phyloP scores from a whole-genome alignment of 495 filamentous ascomycete species.

The Venustampulla echinocandica region DNA sequence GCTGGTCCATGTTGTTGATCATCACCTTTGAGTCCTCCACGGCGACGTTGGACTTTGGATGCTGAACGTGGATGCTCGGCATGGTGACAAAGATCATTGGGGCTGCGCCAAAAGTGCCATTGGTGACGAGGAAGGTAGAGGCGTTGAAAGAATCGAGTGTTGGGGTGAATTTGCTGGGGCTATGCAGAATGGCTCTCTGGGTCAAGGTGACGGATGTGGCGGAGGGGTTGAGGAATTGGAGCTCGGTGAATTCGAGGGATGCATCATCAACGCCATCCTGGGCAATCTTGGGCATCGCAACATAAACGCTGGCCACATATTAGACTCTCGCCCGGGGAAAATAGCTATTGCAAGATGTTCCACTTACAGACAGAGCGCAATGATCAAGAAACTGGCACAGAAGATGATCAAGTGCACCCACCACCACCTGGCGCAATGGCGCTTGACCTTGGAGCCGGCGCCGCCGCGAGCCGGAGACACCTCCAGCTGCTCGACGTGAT shows the following conservation, averaged over 20 bases:
- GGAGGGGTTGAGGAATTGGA: constrained; percentile 51
- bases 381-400: constrained; percentile 47
- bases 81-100: constrained; percentile 44
- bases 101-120: constrained; percentile 41
- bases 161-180: constrained; percentile 42
- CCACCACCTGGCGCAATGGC: constrained; percentile 53
- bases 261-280: constrained; percentile 59
- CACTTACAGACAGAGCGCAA: constrained; percentile 63
- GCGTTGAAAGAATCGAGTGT: constrained; percentile 48
- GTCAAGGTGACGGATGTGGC: constrained; percentile 47
- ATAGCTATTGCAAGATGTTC: background rate
- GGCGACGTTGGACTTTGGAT: constrained; percentile 43
- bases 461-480: background rate
- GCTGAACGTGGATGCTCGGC: constrained; percentile 43
- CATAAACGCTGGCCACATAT: constrained; percentile 49
- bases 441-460: constrained; percentile 16
- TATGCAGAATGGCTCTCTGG: constrained; percentile 39
- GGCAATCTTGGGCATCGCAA: constrained; percentile 64
- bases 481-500: constrained; percentile 9
- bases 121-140: constrained; percentile 40
- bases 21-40: constrained; percentile 27
- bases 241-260: constrained; percentile 47
- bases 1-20: constrained; percentile 42
- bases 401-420: constrained; percentile 60
- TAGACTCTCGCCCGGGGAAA: background rate